Evolutionary conservation across 495 filamentous ascomycete genomes (phyloP).

Genomic region (Podospora conica): DNA sequence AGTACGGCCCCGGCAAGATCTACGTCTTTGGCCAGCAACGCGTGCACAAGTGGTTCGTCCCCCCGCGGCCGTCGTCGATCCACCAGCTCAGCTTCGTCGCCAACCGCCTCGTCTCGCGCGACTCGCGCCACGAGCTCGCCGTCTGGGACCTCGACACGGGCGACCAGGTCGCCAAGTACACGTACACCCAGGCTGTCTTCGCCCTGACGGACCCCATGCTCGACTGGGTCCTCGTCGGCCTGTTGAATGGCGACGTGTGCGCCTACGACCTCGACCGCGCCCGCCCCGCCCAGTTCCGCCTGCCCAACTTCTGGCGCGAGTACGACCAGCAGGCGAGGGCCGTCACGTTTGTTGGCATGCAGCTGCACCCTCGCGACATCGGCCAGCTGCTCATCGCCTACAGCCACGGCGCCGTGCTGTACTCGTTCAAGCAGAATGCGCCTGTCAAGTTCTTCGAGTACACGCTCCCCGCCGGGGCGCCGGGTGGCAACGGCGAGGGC

Average conservation of each 20-base stretch:
- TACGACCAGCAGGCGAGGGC: slow-evolving; percentile 41
- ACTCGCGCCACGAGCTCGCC: slow-evolving; percentile 74
- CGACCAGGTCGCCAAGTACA: slow-evolving; percentile 54
- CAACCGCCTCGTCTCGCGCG: slow-evolving; percentile 74
- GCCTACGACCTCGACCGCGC: slow-evolving; percentile 87
- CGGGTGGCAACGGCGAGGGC: slow-evolving; percentile 60
- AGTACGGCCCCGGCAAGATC: slow-evolving; percentile 72
- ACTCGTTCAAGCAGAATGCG: slow-evolving; percentile 84
- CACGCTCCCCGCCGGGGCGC: slow-evolving; percentile 71
- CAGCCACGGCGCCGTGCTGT: slow-evolving; percentile 76
- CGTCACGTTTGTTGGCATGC: slow-evolving; percentile 54
- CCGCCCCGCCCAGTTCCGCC: slow-evolving; percentile 62
- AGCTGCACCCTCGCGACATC: slow-evolving; percentile 85
- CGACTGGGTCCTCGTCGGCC: slow-evolving; percentile 81
- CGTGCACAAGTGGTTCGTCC: slow-evolving; percentile 67
- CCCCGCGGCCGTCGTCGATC: slow-evolving; percentile 45
- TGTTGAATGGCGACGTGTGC: slow-evolving; percentile 72
- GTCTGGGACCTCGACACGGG: slow-evolving; percentile 67
- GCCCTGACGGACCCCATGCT: slow-evolving; percentile 77
- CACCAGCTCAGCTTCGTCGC: slow-evolving; percentile 44
- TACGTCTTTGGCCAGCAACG: slow-evolving; percentile 85
- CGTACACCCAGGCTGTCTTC: slow-evolving; percentile 64
- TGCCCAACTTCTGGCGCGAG: slow-evolving; percentile 79
- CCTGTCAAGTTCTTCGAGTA: slow-evolving; percentile 76
- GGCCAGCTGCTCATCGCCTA: slow-evolving; percentile 89